Conservation (phyloP, 208 protist species). For the Naegleria fowleri region DNA sequence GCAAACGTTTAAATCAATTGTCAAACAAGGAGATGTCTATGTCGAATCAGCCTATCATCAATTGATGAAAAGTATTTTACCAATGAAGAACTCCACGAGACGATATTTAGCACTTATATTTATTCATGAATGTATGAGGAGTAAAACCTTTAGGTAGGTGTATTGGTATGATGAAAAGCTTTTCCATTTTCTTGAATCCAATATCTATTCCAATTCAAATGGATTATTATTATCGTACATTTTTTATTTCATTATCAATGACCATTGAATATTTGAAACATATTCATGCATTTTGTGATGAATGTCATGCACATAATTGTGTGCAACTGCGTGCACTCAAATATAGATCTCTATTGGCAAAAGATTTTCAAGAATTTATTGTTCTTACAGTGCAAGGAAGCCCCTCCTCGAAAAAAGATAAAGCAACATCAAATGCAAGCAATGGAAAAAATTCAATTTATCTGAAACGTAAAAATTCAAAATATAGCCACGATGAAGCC, state of each 20-base stretch:
- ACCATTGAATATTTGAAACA: too few species aligned
- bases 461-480: background rate
- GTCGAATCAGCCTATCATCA: background rate
- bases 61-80: background rate
- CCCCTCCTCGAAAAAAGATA: background rate
- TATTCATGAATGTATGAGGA: background rate
- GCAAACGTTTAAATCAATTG: background rate
- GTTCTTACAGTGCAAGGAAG: background rate
- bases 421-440: background rate
- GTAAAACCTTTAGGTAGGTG: background rate
- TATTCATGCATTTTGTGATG: too few species aligned
- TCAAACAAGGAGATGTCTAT: background rate
- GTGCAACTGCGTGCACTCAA: too few species aligned
- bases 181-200: too few species aligned
- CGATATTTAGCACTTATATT: background rate
- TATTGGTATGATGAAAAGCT: too few species aligned
- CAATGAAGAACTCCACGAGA: background rate
- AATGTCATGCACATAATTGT: too few species aligned
- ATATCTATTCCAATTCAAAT: too few species aligned
- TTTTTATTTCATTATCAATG: too few species aligned
- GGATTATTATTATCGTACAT: too few species aligned
- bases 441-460: background rate
- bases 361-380: background rate
- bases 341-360: background rate
- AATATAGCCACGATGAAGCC: background rate